Conservation (phyloP, 176 grass and related monocot genomes). For the Poa pratensis region DNA sequence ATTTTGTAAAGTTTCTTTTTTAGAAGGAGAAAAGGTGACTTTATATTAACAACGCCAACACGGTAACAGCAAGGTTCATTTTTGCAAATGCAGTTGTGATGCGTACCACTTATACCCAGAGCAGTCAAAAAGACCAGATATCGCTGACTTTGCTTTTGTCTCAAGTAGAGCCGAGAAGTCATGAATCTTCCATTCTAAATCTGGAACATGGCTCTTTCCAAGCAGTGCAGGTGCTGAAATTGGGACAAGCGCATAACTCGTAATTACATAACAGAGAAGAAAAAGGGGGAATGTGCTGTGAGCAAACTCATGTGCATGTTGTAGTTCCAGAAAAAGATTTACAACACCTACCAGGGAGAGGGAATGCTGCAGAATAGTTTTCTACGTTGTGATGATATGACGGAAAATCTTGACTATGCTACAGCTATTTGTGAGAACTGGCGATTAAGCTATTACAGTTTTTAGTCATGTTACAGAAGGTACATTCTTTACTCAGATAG, state of each 20-base stretch:
- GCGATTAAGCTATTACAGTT: neutral
- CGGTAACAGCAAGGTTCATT: no score
- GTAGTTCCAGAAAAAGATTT: neutral
- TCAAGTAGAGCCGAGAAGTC: slow-evolving; percentile 43
- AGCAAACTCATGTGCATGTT: neutral
- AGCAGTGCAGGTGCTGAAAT: neutral
- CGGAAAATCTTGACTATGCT: neutral
- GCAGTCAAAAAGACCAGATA: neutral
- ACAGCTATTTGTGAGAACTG: neutral
- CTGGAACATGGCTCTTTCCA: slow-evolving; percentile 7
- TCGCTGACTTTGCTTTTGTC: neutral
- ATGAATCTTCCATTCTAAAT: slow-evolving; percentile 42
- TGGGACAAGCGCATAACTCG: neutral
- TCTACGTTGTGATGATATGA: neutral
- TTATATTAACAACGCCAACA: no score
- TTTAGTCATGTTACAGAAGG: neutral
- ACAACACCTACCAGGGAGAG: no score
- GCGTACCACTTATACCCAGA: slow-evolving; percentile 35
- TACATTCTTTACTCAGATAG: no score
- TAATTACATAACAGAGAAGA: neutral
- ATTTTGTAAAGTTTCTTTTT: neutral
- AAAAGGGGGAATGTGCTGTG: neutral
- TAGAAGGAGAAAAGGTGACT: no score
- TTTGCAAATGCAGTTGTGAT: neutral
- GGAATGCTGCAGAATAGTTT: neutral